Conservation (phyloP, 441 rosid species). For the Dalechampia spathulata region DNA sequence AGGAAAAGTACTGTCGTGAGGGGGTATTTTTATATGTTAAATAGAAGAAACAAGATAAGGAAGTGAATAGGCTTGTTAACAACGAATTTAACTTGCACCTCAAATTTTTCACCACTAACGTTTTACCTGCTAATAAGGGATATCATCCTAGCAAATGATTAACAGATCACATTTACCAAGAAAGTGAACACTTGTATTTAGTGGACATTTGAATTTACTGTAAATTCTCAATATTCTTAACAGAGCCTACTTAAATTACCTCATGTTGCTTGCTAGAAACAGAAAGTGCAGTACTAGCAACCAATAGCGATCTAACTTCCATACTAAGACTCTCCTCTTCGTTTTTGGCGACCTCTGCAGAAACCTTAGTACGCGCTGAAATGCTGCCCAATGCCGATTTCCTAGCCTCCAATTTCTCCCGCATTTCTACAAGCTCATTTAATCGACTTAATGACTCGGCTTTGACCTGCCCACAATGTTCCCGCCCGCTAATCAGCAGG, state of each 20-base stretch:
- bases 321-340: constrained; percentile 63
- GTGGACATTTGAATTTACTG: too few species aligned
- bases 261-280: constrained; percentile 61
- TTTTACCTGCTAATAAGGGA: not conserved
- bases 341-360: constrained; percentile 42
- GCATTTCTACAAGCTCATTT: constrained; percentile 83
- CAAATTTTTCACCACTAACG: too few species aligned
- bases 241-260: too few species aligned
- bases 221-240: too few species aligned
- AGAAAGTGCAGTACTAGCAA: constrained; percentile 78
- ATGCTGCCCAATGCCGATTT: constrained; percentile 38
- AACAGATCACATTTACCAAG: not conserved
- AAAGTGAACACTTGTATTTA: not conserved
- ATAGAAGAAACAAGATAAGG: too few species aligned
- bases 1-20: too few species aligned
- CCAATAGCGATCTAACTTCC: constrained; percentile 69
- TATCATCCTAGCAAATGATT: not conserved
- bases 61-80: too few species aligned
- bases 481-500: constrained; percentile 78
- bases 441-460: constrained; percentile 53
- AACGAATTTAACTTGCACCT: too few species aligned
- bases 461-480: constrained; percentile 63
- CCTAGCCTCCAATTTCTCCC: constrained; percentile 54
- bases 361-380: constrained; percentile 35
- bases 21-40: too few species aligned